Evolutionary conservation across 1,284 basidiomycete species (phyloP), one percentile per base, ranked within the genome.

Genomic region (Microbotryum scabiosae): DNA sequence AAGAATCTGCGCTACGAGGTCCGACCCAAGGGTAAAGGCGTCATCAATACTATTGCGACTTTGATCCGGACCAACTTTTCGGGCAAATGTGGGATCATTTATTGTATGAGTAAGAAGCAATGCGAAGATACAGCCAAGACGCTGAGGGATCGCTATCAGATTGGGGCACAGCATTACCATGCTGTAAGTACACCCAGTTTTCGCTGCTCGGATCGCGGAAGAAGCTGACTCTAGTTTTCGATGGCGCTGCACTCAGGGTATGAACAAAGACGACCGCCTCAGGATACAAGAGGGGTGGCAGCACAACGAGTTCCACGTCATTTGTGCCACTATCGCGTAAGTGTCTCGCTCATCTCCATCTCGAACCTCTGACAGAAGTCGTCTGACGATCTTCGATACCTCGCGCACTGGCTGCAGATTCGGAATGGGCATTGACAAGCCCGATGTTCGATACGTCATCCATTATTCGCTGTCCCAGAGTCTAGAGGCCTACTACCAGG

Each of bases 361-460:
- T 20, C 5, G 25, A 59, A 26, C 55, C 48, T 45, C 7, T 51
- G 46, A 57, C 54, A 63, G 16, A 41, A 41, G 60, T 51, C 58
- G 51, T 53, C 49, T 41, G 90, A 90, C 21, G 14, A 14, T 1
- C 12, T n/a, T 14, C 2, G 4, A 49, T 23, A 12, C 14, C 9
- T 49, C 47, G 21, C 20, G 26, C 8, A 8, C 9, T 36, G 1
- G 23, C 12, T 18, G 23, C 56, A 71, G 70, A 0, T 97, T 97
- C 73, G 94, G 94, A 10, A 97, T 98, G 94, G 94, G 93, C 20
- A 93, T 97, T 62, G 92, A 97, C 76, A 97, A 97, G 73, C 76
- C 85, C 0, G 82, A 90, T 69, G 88, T 87, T 9, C 83, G 85
- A 63, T 87, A 81, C 70, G 87, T 91, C 54, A 83, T 90, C 56